Base-by-base conservation (phyloP, 176 grass and related monocot species). In the Aechmea fasciata region DNA sequence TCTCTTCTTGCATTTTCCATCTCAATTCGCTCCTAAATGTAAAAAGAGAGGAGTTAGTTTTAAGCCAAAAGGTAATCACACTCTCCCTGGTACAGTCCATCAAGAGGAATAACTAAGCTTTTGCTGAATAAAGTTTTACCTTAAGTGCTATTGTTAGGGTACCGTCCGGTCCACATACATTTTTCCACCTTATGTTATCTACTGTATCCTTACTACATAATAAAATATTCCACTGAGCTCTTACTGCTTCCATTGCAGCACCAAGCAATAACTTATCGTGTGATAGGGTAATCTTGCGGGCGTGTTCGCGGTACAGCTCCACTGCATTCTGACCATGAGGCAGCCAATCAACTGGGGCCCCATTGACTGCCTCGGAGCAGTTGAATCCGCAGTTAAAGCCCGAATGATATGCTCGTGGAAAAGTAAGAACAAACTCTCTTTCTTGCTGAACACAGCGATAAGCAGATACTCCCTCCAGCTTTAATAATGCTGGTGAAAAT, bases 311-410 rank as follows among this genome's bases (percentile, higher is more conserved):
- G 64, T 90, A 92, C 64, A 97, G 73, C 65, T 97, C 94, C 49
- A 97, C 89, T 57, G 89, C 94, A 79, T 75, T 87, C 67, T 97
- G 94, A 63, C 94, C 94, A 85, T 87, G 64, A 48, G 86, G 94
- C 75, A 97, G 63, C 94, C 94, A 97, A 85, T 97, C 93, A 85
- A 97, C 75, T 33, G 94, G 94, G 51, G 89, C 94, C 50, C 92
- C 89, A 77, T 92, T 92, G 65, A 97, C 94, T 77, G 94, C 94
- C 81, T 97, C 94, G 66, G 89, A 89, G 87, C 94, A 97, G 69
- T 97, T 97, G 83, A 92, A 97, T 13, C 93, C 93, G 77, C 83
- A 90, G 68, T 89, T 97, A 73, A 97, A 97, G 70, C 94, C 94
- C 33, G 94, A 79, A 80, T 97, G 94, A 77, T 97, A 92, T 13